Base-by-base conservation (phyloP, 495 filamentous ascomycete species). In the Parathielavia hyrcaniae region DNA sequence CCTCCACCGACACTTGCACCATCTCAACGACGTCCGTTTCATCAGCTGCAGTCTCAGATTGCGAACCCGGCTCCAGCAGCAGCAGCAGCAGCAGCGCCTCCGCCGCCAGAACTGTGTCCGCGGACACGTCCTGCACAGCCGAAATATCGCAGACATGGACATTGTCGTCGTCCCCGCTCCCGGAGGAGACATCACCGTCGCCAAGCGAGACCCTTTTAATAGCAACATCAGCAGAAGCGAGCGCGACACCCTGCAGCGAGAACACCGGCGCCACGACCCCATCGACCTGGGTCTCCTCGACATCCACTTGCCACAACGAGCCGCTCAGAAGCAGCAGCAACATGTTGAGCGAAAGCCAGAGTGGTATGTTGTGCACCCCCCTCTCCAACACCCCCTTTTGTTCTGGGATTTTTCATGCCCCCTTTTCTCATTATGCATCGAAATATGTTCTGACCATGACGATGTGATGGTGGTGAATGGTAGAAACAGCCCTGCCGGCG, bases 191-290 rank as follows among this genome's bases (percentile, higher is more conserved):
- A 17, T 12, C 43, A 22, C 11, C 9, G 7, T 4, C 43, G 9
- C 23, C 43, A 30, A 30, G 26, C 26, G 26, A 30, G 26, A 3
- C 26, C 26, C 16, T 17, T 43, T 39, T 14, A 5, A 7, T 45
- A 32, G 7, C 20, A 41, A 23, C 38, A 17, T 26, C 55, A n/a
- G 17, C 36, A 49, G 14, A 19, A 45, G 26, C 58, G 10, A 50
- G 52, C 54, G 49, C 64, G 16, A 63, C 60, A 13, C 41, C 62
- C 11, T 59, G 62, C 48, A 63, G 60, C 38, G 60, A 63, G 48
- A 65, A 41, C 8, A 7, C 6, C 39, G 3, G 13, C 39, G 23
- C 30, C 45, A 32, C 32, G 30, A 10, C 10, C 35, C 10, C 35
- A 8, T 51, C 49, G 34, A 39, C 49, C 5, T n/a, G 35, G 30